These are phyloP conservation scores for Exophiala viscosa DNA, from an alignment of 2,329 filamentous ascomycete genomes.

Conservation along the genomic window DNA sequence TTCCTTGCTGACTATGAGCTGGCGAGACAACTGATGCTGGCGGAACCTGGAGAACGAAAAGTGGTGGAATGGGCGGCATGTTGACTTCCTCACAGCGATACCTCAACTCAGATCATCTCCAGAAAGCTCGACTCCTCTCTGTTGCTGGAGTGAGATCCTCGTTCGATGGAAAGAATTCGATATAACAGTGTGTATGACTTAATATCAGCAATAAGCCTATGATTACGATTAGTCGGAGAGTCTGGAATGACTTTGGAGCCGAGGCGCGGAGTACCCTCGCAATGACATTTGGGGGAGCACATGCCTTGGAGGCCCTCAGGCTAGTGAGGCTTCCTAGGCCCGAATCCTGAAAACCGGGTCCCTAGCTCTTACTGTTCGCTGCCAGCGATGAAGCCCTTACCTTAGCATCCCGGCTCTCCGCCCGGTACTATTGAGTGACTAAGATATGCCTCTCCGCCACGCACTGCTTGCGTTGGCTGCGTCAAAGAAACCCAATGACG, in stretches of 20 bases:
- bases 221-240: neutral
- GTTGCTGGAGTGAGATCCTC: neutral
- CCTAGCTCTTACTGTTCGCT: neutral
- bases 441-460: slow-evolving; percentile 13
- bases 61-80: slow-evolving; percentile 31
- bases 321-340: too few relatives aligned
- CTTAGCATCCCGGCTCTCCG: neutral
- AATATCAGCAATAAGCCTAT: too few relatives aligned
- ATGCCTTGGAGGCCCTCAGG: too few relatives aligned
- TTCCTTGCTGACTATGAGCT: slow-evolving; percentile 39
- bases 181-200: neutral
- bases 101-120: too few relatives aligned
- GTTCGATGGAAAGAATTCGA: neutral
- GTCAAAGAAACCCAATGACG: slow-evolving; percentile 13
- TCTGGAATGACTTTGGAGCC: neutral
- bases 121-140: too few relatives aligned
- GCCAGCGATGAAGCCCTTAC: neutral
- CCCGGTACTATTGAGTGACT: slow-evolving; percentile 10
- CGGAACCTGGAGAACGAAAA: slow-evolving; percentile 60
- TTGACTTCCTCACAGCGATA: neutral
- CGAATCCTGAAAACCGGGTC: neutral
- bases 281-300: too few relatives aligned
- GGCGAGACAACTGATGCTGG: slow-evolving; percentile 34
- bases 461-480: neutral
- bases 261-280: neutral